Evolutionary conservation across 148 eudicot species (phyloP), one percentile per base, ranked within the genome.

Genomic region (Amaranthus palmeri): DNA sequence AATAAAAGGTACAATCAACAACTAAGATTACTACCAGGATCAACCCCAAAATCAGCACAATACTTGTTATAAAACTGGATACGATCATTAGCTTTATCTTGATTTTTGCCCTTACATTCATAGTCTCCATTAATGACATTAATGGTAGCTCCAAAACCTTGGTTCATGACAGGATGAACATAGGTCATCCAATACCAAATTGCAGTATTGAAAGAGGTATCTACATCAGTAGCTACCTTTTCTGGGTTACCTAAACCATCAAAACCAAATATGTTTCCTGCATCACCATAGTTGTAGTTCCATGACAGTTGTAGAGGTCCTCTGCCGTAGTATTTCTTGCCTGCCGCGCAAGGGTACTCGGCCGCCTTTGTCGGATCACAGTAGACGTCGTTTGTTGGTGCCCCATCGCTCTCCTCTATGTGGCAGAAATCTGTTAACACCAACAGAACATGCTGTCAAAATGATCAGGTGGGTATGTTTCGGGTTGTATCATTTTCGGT

Each of bases 131-230:
- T 90, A 17, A 91, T 87, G 7, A 86, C 89, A 0, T 70, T 73
- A 8, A 81, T 87, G 0, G 92, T 86, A 5, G 85, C 86, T 4
- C 96, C 90, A 10, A 90, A 88, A 1, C 96, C 92, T 71, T 83
- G 85, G 61, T 68, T 61, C 2, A 86, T 67, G 3, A 72, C 61
- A 4, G 77, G 45, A 49, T 90, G 89, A 13, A 79, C 82, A 10
- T 74, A 54, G 15, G 36, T 74, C 81, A 71, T 82, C 92, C 89
- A 88, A 53, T 50, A 90, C 96, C 96, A 90, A 41, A 90, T 42
- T 8, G 86, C 76, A 0, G 90, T 65, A 71, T 83, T 83, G 83
- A 87, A 91, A 15, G 96, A 75, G 8, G 83, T 72, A 14, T 71
- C 72, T 0, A 73, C 54, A 50, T 90, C 85, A 9, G 61, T 76